Base-by-base conservation (phyloP, 306 rosid species). In the Acacia crassicarpa region DNA sequence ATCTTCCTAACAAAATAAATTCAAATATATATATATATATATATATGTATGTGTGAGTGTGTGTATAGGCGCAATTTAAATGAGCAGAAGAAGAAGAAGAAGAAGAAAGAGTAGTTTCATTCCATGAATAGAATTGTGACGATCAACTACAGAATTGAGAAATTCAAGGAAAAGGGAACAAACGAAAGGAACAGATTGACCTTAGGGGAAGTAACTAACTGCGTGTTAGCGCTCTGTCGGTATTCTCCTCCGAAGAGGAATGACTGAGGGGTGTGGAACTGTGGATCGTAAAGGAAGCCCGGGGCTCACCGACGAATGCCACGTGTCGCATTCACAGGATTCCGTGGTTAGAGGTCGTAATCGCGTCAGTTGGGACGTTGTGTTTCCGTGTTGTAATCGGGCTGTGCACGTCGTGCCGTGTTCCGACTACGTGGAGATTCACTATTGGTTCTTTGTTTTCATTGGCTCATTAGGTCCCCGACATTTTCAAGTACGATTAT, bases 291-390 rank as follows among this genome's bases (percentile, higher is more conserved):
- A 67, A n/a, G 71, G n/a, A 22, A 43, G 30, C 32, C 16, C n/a
- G 3, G 73, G 19, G 74, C 74, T 70, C 76, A 84, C 78, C 74
- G 84, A 78, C 84, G 35, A 0, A 0, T 38, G 87, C 71, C 91
- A 91, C 88, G 91, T 84, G 86, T 46, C 61, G 11, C 8, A 4
- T 14, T 19, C 33, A 23, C 62, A 19, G 43, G 19, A 75, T 81
- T 67, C 75, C 19, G 67, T 63, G 76, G 12, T 67, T 61, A 22
- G 54, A 44, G 17, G 53, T 46, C 53, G 17, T 59, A 27, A 71
- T 72, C 4, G 17, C 38, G 33, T 30, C 44, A 3, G 83, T 69
- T 27, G 49, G 49, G 70, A 83, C 80, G 15, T 66, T 12, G 5
- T 5, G 19, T 69, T 66, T 22, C n/a, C 6, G 33, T 69, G 74